Conservation (phyloP, 441 rosid species). For the Pelargonium cotyledonis region DNA sequence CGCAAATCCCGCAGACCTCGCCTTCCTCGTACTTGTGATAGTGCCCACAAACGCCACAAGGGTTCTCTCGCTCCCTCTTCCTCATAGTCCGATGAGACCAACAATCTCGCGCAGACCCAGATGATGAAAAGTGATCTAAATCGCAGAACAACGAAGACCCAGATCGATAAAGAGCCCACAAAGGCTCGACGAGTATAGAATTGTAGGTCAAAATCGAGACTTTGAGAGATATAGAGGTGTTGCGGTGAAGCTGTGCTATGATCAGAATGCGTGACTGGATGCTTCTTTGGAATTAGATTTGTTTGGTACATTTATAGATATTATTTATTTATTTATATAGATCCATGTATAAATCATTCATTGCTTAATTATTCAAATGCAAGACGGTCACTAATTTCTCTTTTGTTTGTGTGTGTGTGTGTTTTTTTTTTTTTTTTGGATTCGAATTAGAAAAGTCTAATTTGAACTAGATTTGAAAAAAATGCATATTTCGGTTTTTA, state of each 20-base stretch:
- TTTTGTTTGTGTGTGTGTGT: no score
- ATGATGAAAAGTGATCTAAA: constrained; percentile 15
- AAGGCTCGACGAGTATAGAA: background rate
- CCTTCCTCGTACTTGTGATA: constrained; percentile 98
- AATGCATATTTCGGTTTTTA: no score
- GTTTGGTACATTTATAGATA: no score
- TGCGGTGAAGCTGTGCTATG: background rate
- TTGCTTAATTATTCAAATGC: no score
- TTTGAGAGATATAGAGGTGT: background rate
- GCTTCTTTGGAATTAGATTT: background rate
- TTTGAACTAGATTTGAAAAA: no score
- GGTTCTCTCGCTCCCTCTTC: constrained; percentile 96
- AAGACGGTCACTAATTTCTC: no score
- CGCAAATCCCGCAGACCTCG: constrained; percentile 87
- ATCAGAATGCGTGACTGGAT: background rate
- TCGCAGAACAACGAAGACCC: background rate
- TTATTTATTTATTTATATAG: no score
- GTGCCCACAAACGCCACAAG: constrained; percentile 91
- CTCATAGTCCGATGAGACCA: constrained; percentile 39
- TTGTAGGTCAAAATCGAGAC: background rate
- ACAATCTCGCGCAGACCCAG: constrained; percentile 17
- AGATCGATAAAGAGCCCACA: constrained; percentile 5
- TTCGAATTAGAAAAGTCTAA: no score
- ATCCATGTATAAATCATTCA: no score
- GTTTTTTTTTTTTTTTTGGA: no score